Evolutionary conservation across 192 early-diverging fungal species (phyloP).

Genomic region (Funneliformis geosporum): DNA sequence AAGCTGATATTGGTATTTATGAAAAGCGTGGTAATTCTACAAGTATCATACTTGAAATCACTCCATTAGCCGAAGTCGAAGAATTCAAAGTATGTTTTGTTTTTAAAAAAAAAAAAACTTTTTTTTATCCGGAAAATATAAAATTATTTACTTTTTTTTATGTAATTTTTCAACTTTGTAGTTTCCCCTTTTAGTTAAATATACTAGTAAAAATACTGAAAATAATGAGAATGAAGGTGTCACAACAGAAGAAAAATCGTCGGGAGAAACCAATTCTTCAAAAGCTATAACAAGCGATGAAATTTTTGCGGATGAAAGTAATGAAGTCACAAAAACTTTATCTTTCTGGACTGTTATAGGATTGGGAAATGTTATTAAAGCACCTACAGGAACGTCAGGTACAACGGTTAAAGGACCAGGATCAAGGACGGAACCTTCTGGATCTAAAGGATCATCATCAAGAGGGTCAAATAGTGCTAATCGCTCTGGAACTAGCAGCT

Average conservation of each 20-base stretch:
- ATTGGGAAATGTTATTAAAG: conserved; percentile 48
- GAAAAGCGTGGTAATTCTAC: conserved; percentile 66
- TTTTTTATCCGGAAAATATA: too few relatives aligned
- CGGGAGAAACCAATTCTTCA: conserved; percentile 36
- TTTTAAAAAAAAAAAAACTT: too few relatives aligned
- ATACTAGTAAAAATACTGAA: conserved; percentile 50
- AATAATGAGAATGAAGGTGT: conserved; percentile 37
- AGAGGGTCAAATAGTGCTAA: background rate
- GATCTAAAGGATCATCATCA: background rate
- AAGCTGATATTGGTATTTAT: conserved; percentile 53
- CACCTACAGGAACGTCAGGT: background rate
- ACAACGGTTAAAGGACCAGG: background rate
- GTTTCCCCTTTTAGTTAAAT: conserved; percentile 65
- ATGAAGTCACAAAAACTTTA: conserved; percentile 52
- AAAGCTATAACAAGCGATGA: conserved; percentile 27
- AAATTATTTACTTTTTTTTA: background rate
- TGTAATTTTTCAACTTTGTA: conserved; percentile 32
- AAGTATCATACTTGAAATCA: conserved; percentile 59
- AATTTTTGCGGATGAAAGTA: conserved; percentile 38
- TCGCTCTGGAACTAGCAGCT: background rate
- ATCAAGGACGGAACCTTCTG: background rate
- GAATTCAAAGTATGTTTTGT: conserved; percentile 53
- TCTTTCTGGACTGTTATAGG: conserved; percentile 66
- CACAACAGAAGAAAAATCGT: conserved; percentile 35
- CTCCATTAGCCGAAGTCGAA: conserved; percentile 47